Conservation (phyloP, 164 flowering plant genomes). For the Litsea cubeba region DNA sequence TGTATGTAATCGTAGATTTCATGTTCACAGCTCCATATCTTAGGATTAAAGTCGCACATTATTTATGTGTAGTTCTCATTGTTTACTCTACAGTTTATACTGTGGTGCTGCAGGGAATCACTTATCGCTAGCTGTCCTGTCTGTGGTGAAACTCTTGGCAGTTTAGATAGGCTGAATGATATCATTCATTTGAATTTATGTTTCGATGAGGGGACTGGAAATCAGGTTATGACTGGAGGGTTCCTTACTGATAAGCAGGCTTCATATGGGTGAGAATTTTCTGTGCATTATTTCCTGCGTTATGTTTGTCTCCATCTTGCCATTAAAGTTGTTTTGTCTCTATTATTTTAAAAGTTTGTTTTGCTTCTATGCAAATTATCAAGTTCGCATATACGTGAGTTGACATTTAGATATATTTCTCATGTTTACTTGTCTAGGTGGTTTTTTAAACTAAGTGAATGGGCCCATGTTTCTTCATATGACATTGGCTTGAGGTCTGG, state of each 20-base stretch:
- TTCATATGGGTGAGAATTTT: constrained; percentile 70
- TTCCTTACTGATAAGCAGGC: constrained; percentile 92
- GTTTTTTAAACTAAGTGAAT: constrained; percentile 93
- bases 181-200: constrained; percentile 87
- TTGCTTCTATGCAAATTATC: neutral
- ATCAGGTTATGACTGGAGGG: constrained; percentile 89
- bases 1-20: neutral
- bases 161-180: constrained; percentile 53
- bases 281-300: neutral
- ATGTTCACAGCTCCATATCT: neutral
- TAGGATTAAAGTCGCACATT: neutral
- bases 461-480: constrained; percentile 87
- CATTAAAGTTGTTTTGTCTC: neutral
- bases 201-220: constrained; percentile 94
- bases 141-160: constrained; percentile 59
- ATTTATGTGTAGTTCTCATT: neutral
- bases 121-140: constrained; percentile 55
- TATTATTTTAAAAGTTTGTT: neutral
- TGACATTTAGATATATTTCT: neutral
- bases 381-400: neutral
- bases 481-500: constrained; percentile 81
- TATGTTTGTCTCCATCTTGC: neutral
- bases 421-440: constrained; percentile 42
- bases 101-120: constrained; percentile 41
- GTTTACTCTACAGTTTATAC: neutral